Evolutionary conservation across 495 filamentous ascomycete genomes (phyloP), one percentile per base, ranked within the genome.

Genomic region (Lasiosphaeriaceae sp.): DNA sequence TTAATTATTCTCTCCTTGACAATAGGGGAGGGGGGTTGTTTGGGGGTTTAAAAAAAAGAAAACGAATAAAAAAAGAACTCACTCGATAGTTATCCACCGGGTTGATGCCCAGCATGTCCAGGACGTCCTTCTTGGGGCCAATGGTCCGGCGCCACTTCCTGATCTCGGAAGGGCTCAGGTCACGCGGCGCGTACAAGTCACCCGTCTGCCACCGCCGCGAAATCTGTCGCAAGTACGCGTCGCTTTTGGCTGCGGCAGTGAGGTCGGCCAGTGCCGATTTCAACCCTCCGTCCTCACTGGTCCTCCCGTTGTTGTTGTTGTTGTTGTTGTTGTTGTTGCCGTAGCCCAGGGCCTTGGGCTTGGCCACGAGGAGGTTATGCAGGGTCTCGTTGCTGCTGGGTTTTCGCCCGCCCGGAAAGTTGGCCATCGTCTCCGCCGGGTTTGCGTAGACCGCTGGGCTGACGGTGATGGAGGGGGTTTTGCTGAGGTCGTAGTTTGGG

Each of bases 141-240:
- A 55, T 55, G 44, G 19, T 51, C 50, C 51, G 46, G 41, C 63
- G 59, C 78, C 83, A 87, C 73, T 88, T 90, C 69, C 68, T 74
- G 83, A 86, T 86, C 79, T 96, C 90, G 53, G 74, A 69, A 8
- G 83, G 74, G 55, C 81, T 86, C 52, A 98, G 73, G 77, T 98
- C 94, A 69, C 91, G 88, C 41, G 95, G 95, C 41, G 92, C 81
- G 71, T 97, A 97, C 47, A 95, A 77, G 69, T 96, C 92, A 66
- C 94, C 94, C 11, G 72, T 59, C 61, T 72, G 74, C 83, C 85
- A 97, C 17, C 80, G 77, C 50, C 90, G 74, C 24, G 22, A 70
- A 58, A 80, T 72, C 61, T 75, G 71, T 44, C 67, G 64, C 57
- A 73, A 7, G 71, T 70, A 77, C 49, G 63, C 63, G 19, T 72